phyloP scores from a whole-genome alignment of 2,329 filamentous ascomycete genomes.

The Diplodia intermedia region DNA sequence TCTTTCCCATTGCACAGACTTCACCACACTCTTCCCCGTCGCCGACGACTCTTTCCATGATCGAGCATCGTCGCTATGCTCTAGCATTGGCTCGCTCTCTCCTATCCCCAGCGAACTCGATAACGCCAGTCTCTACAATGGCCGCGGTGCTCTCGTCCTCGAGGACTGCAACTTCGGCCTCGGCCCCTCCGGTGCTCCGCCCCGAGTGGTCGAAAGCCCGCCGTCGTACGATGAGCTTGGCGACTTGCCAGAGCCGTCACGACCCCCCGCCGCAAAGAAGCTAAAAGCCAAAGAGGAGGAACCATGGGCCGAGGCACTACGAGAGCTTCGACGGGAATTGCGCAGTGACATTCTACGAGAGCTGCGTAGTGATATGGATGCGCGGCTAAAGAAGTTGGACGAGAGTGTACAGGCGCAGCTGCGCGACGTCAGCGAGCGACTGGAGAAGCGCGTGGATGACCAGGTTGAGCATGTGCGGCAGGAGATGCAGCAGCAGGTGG shows the following conservation, averaged over 20 bases:
- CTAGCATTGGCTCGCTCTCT: conserved; percentile 8
- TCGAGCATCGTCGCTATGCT: neutral
- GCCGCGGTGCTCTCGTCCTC: conserved; percentile 1
- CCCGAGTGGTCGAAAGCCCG: neutral
- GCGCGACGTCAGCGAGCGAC: neutral
- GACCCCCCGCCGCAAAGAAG: conserved; percentile 3
- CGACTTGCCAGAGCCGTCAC: neutral
- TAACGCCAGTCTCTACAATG: neutral
- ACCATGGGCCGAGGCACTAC: neutral
- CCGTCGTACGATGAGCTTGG: conserved; percentile 9
- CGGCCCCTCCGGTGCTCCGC: neutral
- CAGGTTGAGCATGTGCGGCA: neutral
- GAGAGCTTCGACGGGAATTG: neutral
- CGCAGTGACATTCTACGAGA: neutral
- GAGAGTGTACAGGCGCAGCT: neutral
- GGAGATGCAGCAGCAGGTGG: neutral
- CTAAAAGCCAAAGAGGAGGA: neutral
- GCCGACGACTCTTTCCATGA: neutral
- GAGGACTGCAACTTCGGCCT: conserved; percentile 12
- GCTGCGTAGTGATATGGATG: no score
- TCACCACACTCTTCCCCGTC: neutral
- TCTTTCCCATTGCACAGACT: neutral
- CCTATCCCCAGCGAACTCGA: conserved; percentile 9
- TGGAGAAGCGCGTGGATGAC: neutral
- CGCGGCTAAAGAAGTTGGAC: no score